phyloP scores from a whole-genome alignment of 2,329 filamentous ascomycete species.

The Chaetomium sp. region DNA sequence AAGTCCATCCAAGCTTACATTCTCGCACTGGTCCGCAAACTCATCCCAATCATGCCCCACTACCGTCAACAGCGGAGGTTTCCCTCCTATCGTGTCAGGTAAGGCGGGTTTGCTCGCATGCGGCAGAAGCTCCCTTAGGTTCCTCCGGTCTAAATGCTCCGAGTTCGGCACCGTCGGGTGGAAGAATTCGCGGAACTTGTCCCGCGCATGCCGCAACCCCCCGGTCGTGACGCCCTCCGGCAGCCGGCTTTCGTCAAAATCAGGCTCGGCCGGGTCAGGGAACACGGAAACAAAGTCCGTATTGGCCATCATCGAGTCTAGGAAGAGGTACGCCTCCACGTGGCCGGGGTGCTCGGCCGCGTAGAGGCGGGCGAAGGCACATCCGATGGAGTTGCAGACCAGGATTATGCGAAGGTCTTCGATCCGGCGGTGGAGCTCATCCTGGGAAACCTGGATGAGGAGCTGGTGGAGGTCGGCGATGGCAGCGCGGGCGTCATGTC shows the following conservation, averaged over 20 bases:
- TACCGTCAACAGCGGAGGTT: slow-evolving; percentile 49
- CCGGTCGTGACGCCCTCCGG: slow-evolving; percentile 44
- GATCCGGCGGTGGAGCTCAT: slow-evolving; percentile 34
- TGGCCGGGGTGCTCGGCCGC: slow-evolving; percentile 49
- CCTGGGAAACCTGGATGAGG: slow-evolving; percentile 43
- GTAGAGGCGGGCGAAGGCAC: slow-evolving; percentile 55
- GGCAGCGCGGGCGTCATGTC: slow-evolving; percentile 50
- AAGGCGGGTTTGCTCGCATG: slow-evolving; percentile 46
- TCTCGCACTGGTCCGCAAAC: slow-evolving; percentile 51
- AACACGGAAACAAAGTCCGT: slow-evolving; percentile 57
- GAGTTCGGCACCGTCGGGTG: slow-evolving; percentile 52
- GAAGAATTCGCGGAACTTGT: slow-evolving; percentile 46
- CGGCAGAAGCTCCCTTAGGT: slow-evolving; percentile 48
- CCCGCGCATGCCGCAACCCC: slow-evolving; percentile 41
- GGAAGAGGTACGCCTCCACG: slow-evolving; percentile 51
- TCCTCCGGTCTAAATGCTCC: slow-evolving; percentile 53
- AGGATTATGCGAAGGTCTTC: slow-evolving; percentile 43
- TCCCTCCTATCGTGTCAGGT: slow-evolving; percentile 39
- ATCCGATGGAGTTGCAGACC: slow-evolving; percentile 56
- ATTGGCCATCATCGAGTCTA: slow-evolving; percentile 62
- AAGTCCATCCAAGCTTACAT: slow-evolving; percentile 21
- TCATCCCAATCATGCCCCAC: slow-evolving; percentile 56
- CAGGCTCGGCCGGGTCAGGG: slow-evolving; percentile 54
- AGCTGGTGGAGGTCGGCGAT: slow-evolving; percentile 50
- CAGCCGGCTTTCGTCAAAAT: slow-evolving; percentile 47